These are phyloP conservation scores for Citrus medica DNA, from an alignment of 345 rosid genomes.

Conservation along the genomic window DNA sequence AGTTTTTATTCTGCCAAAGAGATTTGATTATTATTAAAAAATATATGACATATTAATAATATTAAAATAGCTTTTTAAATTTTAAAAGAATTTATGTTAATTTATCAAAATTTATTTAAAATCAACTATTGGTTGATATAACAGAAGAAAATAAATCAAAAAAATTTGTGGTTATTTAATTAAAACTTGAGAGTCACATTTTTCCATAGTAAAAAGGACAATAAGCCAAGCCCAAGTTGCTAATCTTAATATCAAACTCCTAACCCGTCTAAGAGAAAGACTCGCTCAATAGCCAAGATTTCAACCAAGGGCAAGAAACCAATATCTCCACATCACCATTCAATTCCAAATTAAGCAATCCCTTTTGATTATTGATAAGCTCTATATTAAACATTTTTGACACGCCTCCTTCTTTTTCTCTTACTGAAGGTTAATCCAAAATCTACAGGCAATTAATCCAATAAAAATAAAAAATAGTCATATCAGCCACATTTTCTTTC, in stretches of 20 bases:
- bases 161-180: too few species aligned
- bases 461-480: not conserved
- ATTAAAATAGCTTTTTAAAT: too few species aligned
- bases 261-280: slow-evolving; percentile 29
- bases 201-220: too few species aligned
- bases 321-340: slow-evolving; percentile 27
- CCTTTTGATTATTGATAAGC: not conserved
- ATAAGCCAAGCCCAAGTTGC: not conserved
- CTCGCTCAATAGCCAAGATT: slow-evolving; percentile 36
- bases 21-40: too few species aligned
- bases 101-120: too few species aligned
- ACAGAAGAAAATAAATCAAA: too few species aligned
- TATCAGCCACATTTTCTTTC: not conserved
- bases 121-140: too few species aligned
- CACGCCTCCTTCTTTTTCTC: slow-evolving; percentile 24
- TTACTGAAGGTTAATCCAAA: not conserved
- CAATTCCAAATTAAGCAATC: slow-evolving; percentile 31
- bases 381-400: not conserved
- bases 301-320: slow-evolving; percentile 27
- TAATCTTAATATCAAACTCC: slow-evolving; percentile 20
- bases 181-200: too few species aligned
- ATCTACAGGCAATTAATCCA: not conserved
- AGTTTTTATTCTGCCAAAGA: too few species aligned
- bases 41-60: too few species aligned
- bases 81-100: too few species aligned